Conservation (phyloP, 75 land plant species). For the Picea sitchensis region DNA sequence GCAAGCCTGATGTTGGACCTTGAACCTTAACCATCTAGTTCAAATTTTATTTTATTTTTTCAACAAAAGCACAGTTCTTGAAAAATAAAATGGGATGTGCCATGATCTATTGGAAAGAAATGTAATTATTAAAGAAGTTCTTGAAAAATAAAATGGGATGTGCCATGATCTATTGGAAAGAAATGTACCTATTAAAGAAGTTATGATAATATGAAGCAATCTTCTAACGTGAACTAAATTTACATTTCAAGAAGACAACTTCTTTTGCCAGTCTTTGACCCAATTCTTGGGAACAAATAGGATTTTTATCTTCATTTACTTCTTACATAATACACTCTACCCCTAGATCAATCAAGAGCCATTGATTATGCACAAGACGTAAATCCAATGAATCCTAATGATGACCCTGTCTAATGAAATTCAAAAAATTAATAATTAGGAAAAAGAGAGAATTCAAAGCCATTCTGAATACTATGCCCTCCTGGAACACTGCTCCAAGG, state of each 20-base stretch:
- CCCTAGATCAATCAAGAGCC: conserved; percentile 83
- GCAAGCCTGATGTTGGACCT: too few relatives aligned
- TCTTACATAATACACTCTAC: conserved; percentile 77
- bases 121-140: too few relatives aligned
- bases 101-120: conserved; percentile 13
- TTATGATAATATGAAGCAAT: conserved; percentile 34
- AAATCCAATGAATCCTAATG: conserved; percentile 66
- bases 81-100: conserved; percentile 16
- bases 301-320: conserved; percentile 75
- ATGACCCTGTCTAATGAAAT: conserved; percentile 52
- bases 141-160: neutral
- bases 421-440: too few relatives aligned
- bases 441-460: too few relatives aligned
- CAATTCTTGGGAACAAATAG: conserved; percentile 78
- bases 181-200: conserved; percentile 31
- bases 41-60: neutral
- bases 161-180: conserved; percentile 30
- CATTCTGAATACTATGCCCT: too few relatives aligned
- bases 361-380: conserved; percentile 79
- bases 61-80: neutral
- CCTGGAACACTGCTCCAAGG: too few relatives aligned
- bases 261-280: conserved; percentile 80
- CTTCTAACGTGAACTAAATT: conserved; percentile 55
- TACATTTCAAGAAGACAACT: conserved; percentile 62
- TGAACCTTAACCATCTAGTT: too few relatives aligned